Base-by-base conservation (phyloP, 2,329 filamentous ascomycete genomes). In the Penicillium hesseltinei region DNA sequence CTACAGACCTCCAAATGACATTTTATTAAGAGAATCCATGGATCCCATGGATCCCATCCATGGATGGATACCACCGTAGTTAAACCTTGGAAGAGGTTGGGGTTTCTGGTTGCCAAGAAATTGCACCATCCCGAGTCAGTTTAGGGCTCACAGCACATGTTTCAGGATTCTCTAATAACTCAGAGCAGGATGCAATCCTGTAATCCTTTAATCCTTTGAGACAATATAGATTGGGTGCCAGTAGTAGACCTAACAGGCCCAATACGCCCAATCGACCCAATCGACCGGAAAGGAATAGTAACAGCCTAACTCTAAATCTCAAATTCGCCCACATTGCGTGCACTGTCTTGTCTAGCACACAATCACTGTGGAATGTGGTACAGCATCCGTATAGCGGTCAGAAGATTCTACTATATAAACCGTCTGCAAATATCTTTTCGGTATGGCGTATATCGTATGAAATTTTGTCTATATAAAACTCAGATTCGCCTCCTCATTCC, bases 331-430 rank as follows among this genome's bases (percentile, higher is more conserved):
- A 52, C 39, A 66, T 66, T 47, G 63, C 64, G 64, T 66, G 64
- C 63, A 60, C 36, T 44, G 19, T 40, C 57, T 57, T 58, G 38
- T 4, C 5, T 9, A 52, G 50, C 50, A 52, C 50, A 52, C 58
- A 63, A 66, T 66, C 49, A 27, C 13, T 23, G 23, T 33, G 54
- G 58, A 61, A 64, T 61, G 58, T 66, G 64, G 59, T 58, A 66
- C 61, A 57, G 59, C 40, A 33, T 29, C 3, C 15, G 11, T 44
- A 57, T 60, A 62, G 60, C 62, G 61, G 62, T 63, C 58, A 50
- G 38, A 21, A 13, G 11, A 33, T 15, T 13, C 31, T 33, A 10
- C n/a, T 21, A 43, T 31, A 42, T 43, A 51, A 29, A 51, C n/a
- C 3, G 27, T 7, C 19, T 23, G 19, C 39, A 23, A n/a, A 29